These are phyloP conservation scores for Thelonectria blattea DNA, from an alignment of 2,329 filamentous ascomycete genomes.

Conservation along the genomic window DNA sequence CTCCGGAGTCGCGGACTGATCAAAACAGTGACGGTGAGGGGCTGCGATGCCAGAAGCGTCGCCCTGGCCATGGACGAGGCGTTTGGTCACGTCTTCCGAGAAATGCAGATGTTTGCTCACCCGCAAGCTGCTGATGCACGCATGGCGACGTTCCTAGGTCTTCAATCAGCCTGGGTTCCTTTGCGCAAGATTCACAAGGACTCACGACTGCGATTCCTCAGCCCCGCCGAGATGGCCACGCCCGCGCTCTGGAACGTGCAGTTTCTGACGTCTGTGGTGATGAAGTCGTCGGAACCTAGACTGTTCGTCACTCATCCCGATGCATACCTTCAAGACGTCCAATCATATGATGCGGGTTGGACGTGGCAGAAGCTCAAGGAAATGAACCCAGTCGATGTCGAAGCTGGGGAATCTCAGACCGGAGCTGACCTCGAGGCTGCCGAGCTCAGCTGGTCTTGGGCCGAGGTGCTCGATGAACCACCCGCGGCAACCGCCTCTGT, in stretches of 20 bases:
- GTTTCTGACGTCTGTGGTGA: slow-evolving; percentile 75
- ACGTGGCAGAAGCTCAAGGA: slow-evolving; percentile 73
- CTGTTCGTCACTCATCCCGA: slow-evolving; percentile 79
- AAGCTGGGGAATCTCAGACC: slow-evolving; percentile 42
- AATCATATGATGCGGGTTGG: slow-evolving; percentile 64
- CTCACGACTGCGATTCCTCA: slow-evolving; percentile 72
- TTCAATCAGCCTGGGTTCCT: slow-evolving; percentile 75
- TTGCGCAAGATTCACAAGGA: slow-evolving; percentile 79
- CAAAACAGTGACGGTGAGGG: slow-evolving; percentile 65
- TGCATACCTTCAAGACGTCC: slow-evolving; percentile 71
- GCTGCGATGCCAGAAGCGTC: slow-evolving; percentile 71
- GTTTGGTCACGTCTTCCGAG: slow-evolving; percentile 63
- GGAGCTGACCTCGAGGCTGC: slow-evolving; percentile 54
- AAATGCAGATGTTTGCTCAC: slow-evolving; percentile 47
- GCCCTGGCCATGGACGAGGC: slow-evolving; percentile 66
- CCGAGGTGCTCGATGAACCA: slow-evolving; percentile 66
- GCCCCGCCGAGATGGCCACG: slow-evolving; percentile 74
- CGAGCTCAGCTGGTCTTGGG: slow-evolving; percentile 69
- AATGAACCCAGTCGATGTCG: slow-evolving; percentile 62
- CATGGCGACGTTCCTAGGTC: slow-evolving; percentile 59
- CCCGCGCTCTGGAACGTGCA: slow-evolving; percentile 73
- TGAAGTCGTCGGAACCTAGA: slow-evolving; percentile 71
- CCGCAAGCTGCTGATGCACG: slow-evolving; percentile 36
- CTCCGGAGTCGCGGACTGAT: slow-evolving; percentile 77
- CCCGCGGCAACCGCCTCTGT: slow-evolving; percentile 53